Percentiles rank a stretch among this genome's conserved stretches.
phyloP scores from a whole-genome alignment of 306 rosid genomes.

The Prunus padus region DNA sequence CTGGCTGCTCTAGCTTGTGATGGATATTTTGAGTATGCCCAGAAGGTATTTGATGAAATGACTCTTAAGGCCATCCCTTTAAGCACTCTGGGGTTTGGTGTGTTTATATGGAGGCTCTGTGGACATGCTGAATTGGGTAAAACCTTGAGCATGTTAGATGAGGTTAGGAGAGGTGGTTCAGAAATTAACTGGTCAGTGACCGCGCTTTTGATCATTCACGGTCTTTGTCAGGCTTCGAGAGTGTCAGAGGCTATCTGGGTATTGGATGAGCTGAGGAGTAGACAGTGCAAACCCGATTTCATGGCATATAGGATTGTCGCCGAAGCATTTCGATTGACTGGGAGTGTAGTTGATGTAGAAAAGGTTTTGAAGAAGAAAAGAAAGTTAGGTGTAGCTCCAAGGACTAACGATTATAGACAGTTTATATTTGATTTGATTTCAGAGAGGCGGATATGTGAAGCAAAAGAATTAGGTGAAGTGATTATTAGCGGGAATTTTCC shows the following conservation, averaged over 20 bases:
- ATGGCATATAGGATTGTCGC: conserved; percentile 84
- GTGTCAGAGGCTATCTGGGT: conserved; percentile 55
- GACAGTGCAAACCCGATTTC: conserved; percentile 88
- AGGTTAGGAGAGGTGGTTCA: conserved; percentile 40
- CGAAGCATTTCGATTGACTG: conserved; percentile 41
- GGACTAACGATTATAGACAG: conserved; percentile 61
- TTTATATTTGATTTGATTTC: conserved; percentile 55
- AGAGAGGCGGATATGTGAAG: conserved; percentile 54
- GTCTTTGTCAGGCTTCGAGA: conserved; percentile 58
- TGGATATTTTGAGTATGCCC: conserved; percentile 52
- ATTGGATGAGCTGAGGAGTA: conserved; percentile 62
- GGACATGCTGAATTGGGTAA: conserved; percentile 38
- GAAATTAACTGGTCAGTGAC: conserved; percentile 69
- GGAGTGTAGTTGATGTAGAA: conserved; percentile 58
- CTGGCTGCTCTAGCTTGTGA: conserved; percentile 72
- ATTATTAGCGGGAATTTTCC: conserved; percentile 69
- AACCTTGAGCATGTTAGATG: conserved; percentile 48
- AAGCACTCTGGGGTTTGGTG: conserved; percentile 77
- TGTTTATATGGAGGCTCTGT: conserved; percentile 61
- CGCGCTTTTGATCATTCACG: conserved; percentile 65
- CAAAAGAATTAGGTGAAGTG: conserved; percentile 72
- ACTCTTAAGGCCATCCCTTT: conserved; percentile 37
- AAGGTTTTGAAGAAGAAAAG: conserved; percentile 86
- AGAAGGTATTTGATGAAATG: conserved; percentile 67
- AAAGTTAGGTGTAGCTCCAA: conserved; percentile 88